phyloP scores from a whole-genome alignment of 306 rosid genomes.

The Cucurbita pepo region DNA sequence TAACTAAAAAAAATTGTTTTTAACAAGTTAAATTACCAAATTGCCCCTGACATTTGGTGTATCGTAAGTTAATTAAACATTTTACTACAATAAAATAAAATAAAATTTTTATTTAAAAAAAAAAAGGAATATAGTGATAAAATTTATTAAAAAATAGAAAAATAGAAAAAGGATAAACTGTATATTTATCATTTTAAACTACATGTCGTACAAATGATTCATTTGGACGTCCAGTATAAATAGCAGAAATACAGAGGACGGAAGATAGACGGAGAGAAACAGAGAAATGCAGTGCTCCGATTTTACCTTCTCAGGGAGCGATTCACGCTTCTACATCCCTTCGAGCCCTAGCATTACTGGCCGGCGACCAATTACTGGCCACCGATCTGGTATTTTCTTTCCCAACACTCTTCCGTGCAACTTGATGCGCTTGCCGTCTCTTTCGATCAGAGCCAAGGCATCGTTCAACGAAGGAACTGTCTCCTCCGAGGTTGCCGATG shows the following conservation, averaged over 20 bases:
- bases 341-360: neutral
- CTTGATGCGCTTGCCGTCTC: conserved; percentile 12
- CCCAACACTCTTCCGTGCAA: neutral
- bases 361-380: neutral
- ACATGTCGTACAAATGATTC: neutral
- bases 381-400: neutral
- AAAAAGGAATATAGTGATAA: neutral
- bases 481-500: conserved; percentile 8
- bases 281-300: conserved; percentile 37
- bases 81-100: too few species aligned
- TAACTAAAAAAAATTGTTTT: too few species aligned
- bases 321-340: conserved; percentile 33
- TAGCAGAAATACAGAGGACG: neutral
- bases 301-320: conserved; percentile 29
- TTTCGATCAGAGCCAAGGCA: conserved; percentile 22
- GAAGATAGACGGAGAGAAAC: neutral
- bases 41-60: too few species aligned
- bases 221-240: neutral
- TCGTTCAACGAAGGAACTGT: conserved; percentile 22
- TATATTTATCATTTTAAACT: neutral
- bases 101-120: too few species aligned
- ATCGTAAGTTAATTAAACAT: too few species aligned
- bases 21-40: too few species aligned
- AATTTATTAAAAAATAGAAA: neutral
- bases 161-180: neutral